phyloP scores from a whole-genome alignment of 805 yeast genomes.

The Komagataella populi region DNA sequence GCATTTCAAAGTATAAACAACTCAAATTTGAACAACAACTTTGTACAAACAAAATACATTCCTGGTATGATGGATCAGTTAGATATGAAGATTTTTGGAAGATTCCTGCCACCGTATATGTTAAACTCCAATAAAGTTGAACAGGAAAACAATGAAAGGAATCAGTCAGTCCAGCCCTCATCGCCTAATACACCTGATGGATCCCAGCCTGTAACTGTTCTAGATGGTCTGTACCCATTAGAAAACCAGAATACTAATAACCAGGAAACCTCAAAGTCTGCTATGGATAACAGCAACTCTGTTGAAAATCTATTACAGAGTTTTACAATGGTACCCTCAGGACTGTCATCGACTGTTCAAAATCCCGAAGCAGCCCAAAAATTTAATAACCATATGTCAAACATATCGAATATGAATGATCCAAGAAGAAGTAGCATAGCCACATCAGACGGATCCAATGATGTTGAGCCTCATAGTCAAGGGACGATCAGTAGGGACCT shows the following conservation, averaged over 20 bases:
- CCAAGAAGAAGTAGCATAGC: background rate
- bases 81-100: conserved; percentile 76
- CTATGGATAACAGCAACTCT: background rate
- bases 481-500: background rate
- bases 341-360: conserved; percentile 2
- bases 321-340: conserved; percentile 2
- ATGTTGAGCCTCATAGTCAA: background rate
- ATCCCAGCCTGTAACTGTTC: background rate
- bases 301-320: background rate
- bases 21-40: background rate
- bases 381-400: conserved; percentile 1
- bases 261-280: background rate
- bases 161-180: background rate
- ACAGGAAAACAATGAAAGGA: background rate
- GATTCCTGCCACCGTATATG: conserved; percentile 79
- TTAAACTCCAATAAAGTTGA: conserved; percentile 14
- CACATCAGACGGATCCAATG: background rate
- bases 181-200: background rate
- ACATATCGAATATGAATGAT: conserved; percentile 1
- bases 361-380: conserved; percentile 1
- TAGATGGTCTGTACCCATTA: background rate
- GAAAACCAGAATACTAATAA: background rate
- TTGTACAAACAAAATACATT: conserved; percentile 27
- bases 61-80: conserved; percentile 79
- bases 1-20: background rate